Percentiles rank a stretch among this genome's conserved stretches.
These are phyloP conservation scores for Mycena indigotica DNA, from an alignment of 768 basidiomycete genomes.

Conservation along the genomic window DNA sequence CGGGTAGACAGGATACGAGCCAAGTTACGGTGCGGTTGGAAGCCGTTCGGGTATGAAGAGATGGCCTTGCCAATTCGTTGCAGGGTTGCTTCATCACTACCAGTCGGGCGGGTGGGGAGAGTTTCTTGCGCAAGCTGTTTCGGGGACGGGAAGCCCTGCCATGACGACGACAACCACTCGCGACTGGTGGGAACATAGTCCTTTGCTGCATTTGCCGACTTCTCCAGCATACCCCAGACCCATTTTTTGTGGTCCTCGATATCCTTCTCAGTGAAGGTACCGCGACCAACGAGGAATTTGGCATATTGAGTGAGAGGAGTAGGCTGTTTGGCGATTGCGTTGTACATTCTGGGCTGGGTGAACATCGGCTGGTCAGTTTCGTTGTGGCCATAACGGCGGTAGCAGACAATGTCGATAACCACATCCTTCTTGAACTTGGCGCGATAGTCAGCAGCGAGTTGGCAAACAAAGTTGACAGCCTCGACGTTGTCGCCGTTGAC, in stretches of 20 bases:
- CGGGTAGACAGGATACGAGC: constrained; percentile 87
- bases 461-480: constrained; percentile 97
- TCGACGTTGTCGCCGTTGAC: constrained; percentile 99
- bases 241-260: constrained; percentile 98
- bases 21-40: constrained; percentile 89
- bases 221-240: constrained; percentile 99
- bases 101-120: constrained; percentile 89
- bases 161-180: constrained; percentile 97
- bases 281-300: constrained; percentile 85
- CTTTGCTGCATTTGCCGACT: constrained; percentile 89
- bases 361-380: constrained; percentile 99
- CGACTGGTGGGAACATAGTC: constrained; percentile 93
- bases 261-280: constrained; percentile 93
- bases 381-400: constrained; percentile 98
- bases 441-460: constrained; percentile 96
- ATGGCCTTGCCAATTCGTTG: constrained; percentile 85
- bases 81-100: constrained; percentile 73
- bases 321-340: constrained; percentile 92
- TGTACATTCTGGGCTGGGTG: constrained; percentile 98
- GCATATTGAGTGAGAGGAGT: constrained; percentile 91
- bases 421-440: constrained; percentile 99
- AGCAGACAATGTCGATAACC: constrained; percentile 97
- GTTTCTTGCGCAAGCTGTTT: constrained; percentile 91
- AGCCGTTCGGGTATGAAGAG: constrained; percentile 81
- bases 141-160: constrained; percentile 98